Base-by-base conservation (phyloP, 495 filamentous ascomycete genomes). In the Penicillium canariense region DNA sequence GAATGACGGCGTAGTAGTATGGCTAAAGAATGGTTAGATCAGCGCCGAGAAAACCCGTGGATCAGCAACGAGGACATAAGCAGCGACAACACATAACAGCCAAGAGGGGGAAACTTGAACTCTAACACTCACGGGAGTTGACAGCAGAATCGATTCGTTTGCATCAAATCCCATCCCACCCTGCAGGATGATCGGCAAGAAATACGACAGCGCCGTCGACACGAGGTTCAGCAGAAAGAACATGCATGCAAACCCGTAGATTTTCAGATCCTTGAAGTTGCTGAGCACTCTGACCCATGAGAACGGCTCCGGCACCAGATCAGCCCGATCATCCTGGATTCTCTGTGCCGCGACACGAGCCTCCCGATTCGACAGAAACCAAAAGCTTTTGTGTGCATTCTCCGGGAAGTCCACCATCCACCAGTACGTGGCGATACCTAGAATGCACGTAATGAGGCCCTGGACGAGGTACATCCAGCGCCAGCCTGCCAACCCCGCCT, bases 381-480 rank as follows among this genome's bases (percentile, higher is more conserved):
- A 69, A 58, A 86, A 85, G 66, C 82, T 86, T 3, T 68, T 67
- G 43, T 81, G 75, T 0, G 84, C 76, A 7, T 84, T 80, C 48
- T 91, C 87, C 0, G 88, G 88, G 56, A 93, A 93, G 58, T 90
- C 88, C 23, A 91, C 77, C 65, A 91, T 90, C 86, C 86, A 90
- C 73, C 83, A 86, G 59, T 86, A 91, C 0, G 85, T 90, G 4
- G 77, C 48, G n/a, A 88, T 58, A 5, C 87, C 87, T 36, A 91
- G 68, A 1, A 87, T 68, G 56, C 77, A 82, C n/a, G 87, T 72
- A 50, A 88, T 83, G 0, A 73, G 52, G 1, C 83, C 83, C 65
- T 91, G 87, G 2, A 91, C 83, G 5, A 91, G 62, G 52, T 83
- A 90, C 83, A 89, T 90, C 81, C 86, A 90, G 14, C 85, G 77